Evolutionary conservation across 208 protist species (phyloP).

Genomic region (Naegleria gruberi): DNA sequence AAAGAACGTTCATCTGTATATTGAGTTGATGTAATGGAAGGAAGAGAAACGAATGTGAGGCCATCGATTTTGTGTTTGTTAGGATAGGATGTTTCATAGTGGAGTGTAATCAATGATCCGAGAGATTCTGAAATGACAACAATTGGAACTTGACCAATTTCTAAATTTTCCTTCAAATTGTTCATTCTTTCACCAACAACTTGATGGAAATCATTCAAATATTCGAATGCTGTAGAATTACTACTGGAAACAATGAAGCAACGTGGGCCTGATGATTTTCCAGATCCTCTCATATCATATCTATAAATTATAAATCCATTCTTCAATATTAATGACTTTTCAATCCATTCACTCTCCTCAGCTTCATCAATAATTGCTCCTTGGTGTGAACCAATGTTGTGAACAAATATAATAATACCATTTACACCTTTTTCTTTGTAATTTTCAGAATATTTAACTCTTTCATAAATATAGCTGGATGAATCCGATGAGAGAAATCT

Average conservation of each 20-base stretch:
- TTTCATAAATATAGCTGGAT: not conserved
- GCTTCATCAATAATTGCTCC: not conserved
- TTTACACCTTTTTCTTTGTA: not conserved
- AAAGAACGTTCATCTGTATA: not conserved
- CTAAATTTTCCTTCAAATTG: no score
- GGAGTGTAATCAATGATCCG: not conserved
- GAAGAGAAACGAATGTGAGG: not conserved
- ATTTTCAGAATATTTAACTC: not conserved
- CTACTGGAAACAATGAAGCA: not conserved
- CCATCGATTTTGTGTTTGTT: not conserved
- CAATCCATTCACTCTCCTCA: not conserved
- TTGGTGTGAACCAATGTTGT: not conserved
- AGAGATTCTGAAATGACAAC: not conserved
- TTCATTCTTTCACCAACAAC: not conserved
- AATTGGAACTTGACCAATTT: not conserved
- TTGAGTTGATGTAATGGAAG: not conserved
- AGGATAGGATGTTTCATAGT: not conserved
- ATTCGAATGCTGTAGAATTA: not conserved
- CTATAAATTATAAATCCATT: not conserved
- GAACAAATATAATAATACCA: not conserved
- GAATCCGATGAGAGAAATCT: not conserved
- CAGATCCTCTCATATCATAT: not conserved
- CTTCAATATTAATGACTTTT: not conserved
- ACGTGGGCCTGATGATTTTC: not conserved
- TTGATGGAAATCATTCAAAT: not conserved